These are phyloP conservation scores for Colletotrichum tropicale DNA, from an alignment of 2,329 filamentous ascomycete species.

Conservation along the genomic window DNA sequence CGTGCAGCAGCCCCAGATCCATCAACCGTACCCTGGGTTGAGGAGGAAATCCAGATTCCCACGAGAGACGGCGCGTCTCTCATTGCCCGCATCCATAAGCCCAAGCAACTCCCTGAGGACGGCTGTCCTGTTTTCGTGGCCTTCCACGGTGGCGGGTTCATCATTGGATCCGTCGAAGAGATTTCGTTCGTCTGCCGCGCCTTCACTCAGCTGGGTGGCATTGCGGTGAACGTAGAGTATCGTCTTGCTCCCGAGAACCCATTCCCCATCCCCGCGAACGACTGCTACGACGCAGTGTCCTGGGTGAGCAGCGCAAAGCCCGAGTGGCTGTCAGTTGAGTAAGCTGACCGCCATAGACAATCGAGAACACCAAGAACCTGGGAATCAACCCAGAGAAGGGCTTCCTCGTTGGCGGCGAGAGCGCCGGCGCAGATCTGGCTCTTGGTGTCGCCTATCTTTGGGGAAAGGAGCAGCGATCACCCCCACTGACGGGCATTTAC, in stretches of 20 bases:
- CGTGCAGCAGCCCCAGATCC: slow-evolving; percentile 12
- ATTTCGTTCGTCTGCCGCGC: slow-evolving; percentile 26
- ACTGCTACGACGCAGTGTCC: slow-evolving; percentile 29
- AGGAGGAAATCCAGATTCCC: slow-evolving; percentile 26
- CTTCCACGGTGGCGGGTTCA: slow-evolving; percentile 32
- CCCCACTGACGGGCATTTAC: slow-evolving; percentile 30
- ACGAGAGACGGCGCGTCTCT: slow-evolving; percentile 25
- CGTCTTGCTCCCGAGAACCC: slow-evolving; percentile 31
- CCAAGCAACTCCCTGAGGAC: slow-evolving; percentile 8
- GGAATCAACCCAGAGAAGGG: slow-evolving; percentile 28
- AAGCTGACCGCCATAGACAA: slow-evolving; percentile 9
- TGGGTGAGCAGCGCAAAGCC: slow-evolving; percentile 23
- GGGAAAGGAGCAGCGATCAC: slow-evolving; percentile 15
- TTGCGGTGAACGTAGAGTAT: slow-evolving; percentile 31
- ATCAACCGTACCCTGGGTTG: slow-evolving; percentile 18
- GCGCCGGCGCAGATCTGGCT: slow-evolving; percentile 32
- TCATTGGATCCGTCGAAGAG: slow-evolving; percentile 28
- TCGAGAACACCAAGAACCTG: slow-evolving; percentile 21
- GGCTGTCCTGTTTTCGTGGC: slow-evolving; percentile 28
- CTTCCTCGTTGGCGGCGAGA: slow-evolving; percentile 30
- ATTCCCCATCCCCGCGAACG: slow-evolving; percentile 31
- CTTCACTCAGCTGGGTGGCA: slow-evolving; percentile 28
- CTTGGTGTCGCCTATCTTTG: slow-evolving; percentile 27
- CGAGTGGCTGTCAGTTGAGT: background rate
- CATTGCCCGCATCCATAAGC: slow-evolving; percentile 25